These are phyloP conservation scores for Novakomyces olei DNA, from an alignment of 805 yeast species.

Conservation along the genomic window DNA sequence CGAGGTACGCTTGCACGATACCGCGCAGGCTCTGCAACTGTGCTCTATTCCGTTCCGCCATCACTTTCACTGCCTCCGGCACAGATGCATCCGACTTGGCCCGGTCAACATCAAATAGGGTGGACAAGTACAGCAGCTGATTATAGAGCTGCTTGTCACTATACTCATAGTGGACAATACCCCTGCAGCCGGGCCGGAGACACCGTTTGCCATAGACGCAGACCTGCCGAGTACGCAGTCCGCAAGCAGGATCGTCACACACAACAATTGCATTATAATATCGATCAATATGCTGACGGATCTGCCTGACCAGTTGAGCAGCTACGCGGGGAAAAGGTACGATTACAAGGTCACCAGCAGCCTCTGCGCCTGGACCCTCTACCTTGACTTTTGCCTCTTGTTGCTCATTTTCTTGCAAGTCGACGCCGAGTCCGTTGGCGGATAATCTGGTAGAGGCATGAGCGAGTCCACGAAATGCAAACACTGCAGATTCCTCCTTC, in stretches of 20 bases:
- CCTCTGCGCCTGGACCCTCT: conserved; percentile 37
- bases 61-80: conserved; percentile 25
- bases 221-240: conserved; percentile 56
- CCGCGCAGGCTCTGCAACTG: conserved; percentile 30
- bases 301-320: conserved; percentile 50
- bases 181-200: conserved; percentile 44
- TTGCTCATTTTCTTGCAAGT: too few species aligned
- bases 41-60: conserved; percentile 55
- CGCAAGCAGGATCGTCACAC: conserved; percentile 76
- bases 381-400: too few species aligned
- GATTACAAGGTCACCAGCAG: conserved; percentile 18
- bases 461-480: conserved; percentile 55
- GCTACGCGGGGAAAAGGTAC: conserved; percentile 29
- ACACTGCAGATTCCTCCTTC: conserved; percentile 15
- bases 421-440: conserved; percentile 50
- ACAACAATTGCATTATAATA: conserved; percentile 73
- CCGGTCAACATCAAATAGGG: conserved; percentile 59
- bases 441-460: conserved; percentile 29
- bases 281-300: conserved; percentile 44
- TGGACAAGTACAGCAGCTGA: conserved; percentile 53
- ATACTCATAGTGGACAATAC: conserved; percentile 58
- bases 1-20: conserved; percentile 47
- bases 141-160: conserved; percentile 64
- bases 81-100: conserved; percentile 21
- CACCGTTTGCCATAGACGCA: conserved; percentile 67